Conservation (phyloP, 805 yeast genomes). For the Ogataea glucozyma region DNA sequence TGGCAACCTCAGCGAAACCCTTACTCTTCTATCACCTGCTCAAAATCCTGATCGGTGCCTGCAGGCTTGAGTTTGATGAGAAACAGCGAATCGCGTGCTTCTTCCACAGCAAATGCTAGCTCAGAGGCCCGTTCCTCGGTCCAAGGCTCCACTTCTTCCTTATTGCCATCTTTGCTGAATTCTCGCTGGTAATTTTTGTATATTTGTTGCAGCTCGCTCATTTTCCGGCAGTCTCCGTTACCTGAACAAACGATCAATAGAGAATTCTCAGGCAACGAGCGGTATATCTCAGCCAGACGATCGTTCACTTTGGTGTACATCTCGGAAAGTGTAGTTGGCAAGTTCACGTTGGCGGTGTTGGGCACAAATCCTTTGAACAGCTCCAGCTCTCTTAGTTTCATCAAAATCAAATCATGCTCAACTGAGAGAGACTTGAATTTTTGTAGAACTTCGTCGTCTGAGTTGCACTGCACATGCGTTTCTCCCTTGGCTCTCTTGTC, state of each 20-base stretch:
- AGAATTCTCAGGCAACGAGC: conserved; percentile 56
- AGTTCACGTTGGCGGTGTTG: conserved; percentile 4
- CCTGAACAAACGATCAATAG: conserved; percentile 63
- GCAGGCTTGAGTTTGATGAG: conserved; percentile 43
- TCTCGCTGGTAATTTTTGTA: conserved; percentile 44
- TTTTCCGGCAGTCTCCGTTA: conserved; percentile 56
- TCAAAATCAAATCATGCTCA: conserved; percentile 50
- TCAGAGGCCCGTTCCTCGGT: conserved; percentile 46
- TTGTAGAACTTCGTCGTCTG: conserved; percentile 62
- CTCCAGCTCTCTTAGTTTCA: conserved; percentile 62
- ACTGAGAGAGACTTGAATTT: conserved; percentile 39
- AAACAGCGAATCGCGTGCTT: conserved; percentile 62
- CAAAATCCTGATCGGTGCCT: background rate
- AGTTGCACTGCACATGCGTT: conserved; percentile 43
- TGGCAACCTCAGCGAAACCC: no score
- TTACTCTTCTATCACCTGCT: background rate
- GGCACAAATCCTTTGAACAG: conserved; percentile 35
- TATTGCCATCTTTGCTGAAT: conserved; percentile 43
- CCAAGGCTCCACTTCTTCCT: conserved; percentile 43
- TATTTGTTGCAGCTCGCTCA: conserved; percentile 46
- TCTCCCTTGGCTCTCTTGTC: conserved; percentile 25
- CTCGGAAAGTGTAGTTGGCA: conserved; percentile 8
- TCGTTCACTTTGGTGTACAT: conserved; percentile 40
- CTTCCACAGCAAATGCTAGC: conserved; percentile 46
- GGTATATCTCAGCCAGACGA: conserved; percentile 50